Conservation (phyloP, 192 early-diverging fungal species). For the Pilaira anomala region DNA sequence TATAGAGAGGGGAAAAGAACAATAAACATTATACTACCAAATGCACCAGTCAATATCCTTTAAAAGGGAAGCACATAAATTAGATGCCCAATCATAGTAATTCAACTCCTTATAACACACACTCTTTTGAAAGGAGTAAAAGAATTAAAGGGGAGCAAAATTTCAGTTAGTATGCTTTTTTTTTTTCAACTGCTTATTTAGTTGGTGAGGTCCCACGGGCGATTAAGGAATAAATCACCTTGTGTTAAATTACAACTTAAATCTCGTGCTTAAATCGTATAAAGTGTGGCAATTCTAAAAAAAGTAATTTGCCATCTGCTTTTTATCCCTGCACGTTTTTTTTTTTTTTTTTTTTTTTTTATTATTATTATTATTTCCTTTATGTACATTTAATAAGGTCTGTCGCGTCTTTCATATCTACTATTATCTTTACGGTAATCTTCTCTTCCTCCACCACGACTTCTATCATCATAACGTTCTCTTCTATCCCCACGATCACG, state of each 20-base stretch:
- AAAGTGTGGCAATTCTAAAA: background rate
- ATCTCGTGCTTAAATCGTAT: background rate
- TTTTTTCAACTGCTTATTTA: too few species aligned
- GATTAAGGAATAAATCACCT: too few species aligned
- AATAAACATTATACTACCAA: background rate
- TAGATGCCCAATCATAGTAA: background rate
- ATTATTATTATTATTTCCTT: too few species aligned
- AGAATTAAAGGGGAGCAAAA: too few species aligned
- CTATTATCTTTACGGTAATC: conserved; percentile 40
- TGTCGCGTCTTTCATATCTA: conserved; percentile 45
- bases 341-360: background rate
- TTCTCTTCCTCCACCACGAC: conserved; percentile 37
- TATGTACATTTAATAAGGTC: conserved; percentile 38
- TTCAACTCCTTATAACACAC: background rate
- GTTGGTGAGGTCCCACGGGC: too few species aligned
- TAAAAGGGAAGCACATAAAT: background rate
- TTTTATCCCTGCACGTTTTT: conserved; percentile 4
- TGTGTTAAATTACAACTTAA: background rate
- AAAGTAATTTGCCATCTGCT: conserved; percentile 6
- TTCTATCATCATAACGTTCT: conserved; percentile 36
- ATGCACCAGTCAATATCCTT: background rate
- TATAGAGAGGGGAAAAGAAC: background rate
- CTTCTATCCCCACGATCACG: conserved; percentile 30
- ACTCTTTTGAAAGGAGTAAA: background rate
- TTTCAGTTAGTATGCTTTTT: too few species aligned